Base-by-base conservation (phyloP, 345 rosid species). In the Acer campestre region DNA sequence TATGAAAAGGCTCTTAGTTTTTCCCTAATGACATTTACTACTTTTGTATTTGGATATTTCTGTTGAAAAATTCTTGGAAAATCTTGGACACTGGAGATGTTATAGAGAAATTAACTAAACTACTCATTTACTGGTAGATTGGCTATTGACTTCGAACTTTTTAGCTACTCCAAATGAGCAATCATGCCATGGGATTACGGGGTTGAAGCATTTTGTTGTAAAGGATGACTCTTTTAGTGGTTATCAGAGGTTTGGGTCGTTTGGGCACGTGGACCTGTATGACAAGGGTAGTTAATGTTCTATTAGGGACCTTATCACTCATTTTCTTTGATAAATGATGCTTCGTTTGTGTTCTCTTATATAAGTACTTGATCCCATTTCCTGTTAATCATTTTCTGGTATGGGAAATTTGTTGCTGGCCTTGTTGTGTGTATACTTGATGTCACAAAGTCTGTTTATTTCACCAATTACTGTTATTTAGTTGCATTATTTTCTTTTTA, bases 331-430 rank as follows among this genome's bases (percentile, higher is more conserved):
- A 53, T 17, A 53, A 53, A 6, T 53, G 58, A 53, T 53, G 20
- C 58, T 2, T 53, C 2, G 3, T 53, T 53, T 53, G 58, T 16
- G n/a, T 14, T 53, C 6, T 16, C 58, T 27, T 51, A 35, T 44
- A 63, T 7, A 49, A 61, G 68, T 59, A 56, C 42, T 18, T 40
- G 29, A 74, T 53, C 44, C 22, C n/a, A 74, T 49, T 79, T 44
- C 44, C 59, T 22, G 2, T 64, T n/a, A 6, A 12, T 10, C 10
- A 58, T n/a, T 42, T 61, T 38, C 64, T 70, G 18, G 29, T 25
- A 48, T 69, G 40, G 46, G 40, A 58, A 7, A 46, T 20, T 67
- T 67, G 17, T 74, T 1, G 25, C 25, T 68, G 17, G 67, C 74
- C 25, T 25, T 23, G 14, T 74, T 68, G 35, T 69, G 42, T 46